Evolutionary conservation across 2,329 filamentous ascomycete genomes (phyloP).

Genomic region (Paecilomyces dactylethromorphus): DNA sequence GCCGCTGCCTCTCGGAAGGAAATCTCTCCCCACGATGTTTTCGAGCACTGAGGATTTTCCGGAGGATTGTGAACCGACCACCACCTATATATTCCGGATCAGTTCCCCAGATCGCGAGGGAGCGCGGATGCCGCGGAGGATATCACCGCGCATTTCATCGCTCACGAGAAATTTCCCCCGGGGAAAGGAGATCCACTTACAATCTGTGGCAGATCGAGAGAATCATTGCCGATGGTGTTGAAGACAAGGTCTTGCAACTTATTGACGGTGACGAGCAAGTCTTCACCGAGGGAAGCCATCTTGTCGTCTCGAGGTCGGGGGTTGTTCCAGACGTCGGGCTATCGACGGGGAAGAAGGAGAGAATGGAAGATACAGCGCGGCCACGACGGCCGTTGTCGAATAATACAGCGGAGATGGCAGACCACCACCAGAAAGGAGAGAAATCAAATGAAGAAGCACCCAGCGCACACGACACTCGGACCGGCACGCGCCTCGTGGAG

Average conservation of each 20-base stretch:
- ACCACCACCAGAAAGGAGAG: not conserved
- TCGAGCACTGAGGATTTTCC: conserved; percentile 98
- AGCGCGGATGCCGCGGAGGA: not conserved
- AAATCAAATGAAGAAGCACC: not conserved
- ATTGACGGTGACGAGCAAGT: conserved; percentile 92
- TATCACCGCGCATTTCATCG: not conserved
- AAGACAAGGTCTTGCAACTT: conserved; percentile 98
- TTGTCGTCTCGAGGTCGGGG: conserved; percentile 6
- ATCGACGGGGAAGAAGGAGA: not conserved
- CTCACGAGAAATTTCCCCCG: not conserved
- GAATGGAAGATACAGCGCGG: not conserved
- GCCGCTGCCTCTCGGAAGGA: conserved; percentile 89
- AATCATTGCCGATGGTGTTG: conserved; percentile 99
- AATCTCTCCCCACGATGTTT: conserved; percentile 97
- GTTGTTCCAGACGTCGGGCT: not conserved
- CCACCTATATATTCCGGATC: conserved; percentile 58
- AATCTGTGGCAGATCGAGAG: conserved; percentile 94
- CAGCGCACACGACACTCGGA: not conserved
- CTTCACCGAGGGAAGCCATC: conserved; percentile 96
- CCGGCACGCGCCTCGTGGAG: not conserved
- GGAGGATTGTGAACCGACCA: conserved; percentile 95
- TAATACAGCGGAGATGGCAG: not conserved
- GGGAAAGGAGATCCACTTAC: conserved; percentile 49
- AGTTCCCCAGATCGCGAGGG: conserved; percentile 5
- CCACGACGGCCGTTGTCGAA: not conserved